These are phyloP conservation scores for Exophiala oligosperma DNA, from an alignment of 2,329 filamentous ascomycete genomes.

Conservation along the genomic window DNA sequence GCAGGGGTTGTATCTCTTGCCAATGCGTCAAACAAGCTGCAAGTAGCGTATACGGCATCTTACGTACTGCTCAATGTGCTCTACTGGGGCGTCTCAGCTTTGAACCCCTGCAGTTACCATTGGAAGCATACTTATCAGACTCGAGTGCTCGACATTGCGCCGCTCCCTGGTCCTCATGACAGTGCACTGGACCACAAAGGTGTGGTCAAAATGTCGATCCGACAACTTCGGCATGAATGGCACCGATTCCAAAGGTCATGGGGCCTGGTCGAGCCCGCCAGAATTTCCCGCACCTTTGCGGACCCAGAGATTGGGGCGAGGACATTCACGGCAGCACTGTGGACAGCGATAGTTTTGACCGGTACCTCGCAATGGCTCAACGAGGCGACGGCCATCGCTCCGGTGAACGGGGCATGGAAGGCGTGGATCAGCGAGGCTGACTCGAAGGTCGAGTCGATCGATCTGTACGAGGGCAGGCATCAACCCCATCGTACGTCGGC, in stretches of 20 bases:
- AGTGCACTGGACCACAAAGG: background rate
- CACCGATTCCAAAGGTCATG: conserved; percentile 15
- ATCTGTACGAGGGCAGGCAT: conserved; percentile 12
- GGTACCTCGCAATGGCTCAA: conserved; percentile 43
- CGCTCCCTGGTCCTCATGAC: background rate
- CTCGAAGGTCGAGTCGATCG: conserved; percentile 3
- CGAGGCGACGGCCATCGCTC: conserved; percentile 37
- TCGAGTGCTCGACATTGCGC: conserved; percentile 4
- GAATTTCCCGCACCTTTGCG: conserved; percentile 1
- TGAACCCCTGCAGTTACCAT: conserved; percentile 20
- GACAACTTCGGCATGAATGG: conserved; percentile 7
- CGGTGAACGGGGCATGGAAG: conserved; percentile 41
- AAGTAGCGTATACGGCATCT: conserved; percentile 57
- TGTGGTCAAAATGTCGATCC: conserved; percentile 4
- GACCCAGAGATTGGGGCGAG: conserved; percentile 15
- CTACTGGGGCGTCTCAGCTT: conserved; percentile 56
- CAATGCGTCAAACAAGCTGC: conserved; percentile 62
- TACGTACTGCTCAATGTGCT: conserved; percentile 62
- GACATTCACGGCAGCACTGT: conserved; percentile 48
- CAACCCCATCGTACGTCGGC: background rate
- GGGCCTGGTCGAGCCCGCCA: conserved; percentile 4
- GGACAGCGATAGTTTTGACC: conserved; percentile 49
- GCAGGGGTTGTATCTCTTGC: conserved; percentile 60
- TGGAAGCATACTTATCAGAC: conserved; percentile 22
- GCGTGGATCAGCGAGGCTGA: conserved; percentile 41